phyloP scores from a whole-genome alignment of 257 asterid genomes.

The Capsicum chinense region DNA sequence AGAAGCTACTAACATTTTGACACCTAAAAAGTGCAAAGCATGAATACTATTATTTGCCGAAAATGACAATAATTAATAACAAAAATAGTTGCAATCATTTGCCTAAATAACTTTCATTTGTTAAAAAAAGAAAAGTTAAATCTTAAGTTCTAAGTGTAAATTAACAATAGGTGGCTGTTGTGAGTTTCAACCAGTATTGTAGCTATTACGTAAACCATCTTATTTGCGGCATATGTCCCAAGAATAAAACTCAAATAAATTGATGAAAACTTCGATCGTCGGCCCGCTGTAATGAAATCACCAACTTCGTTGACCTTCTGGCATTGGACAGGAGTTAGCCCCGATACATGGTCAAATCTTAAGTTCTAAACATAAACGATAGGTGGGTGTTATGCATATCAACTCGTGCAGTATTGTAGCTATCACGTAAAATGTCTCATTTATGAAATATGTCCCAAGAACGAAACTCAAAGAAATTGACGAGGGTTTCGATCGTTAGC shows the following conservation, averaged over 20 bases:
- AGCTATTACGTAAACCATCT: neutral
- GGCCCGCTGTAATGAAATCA: too few species aligned
- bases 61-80: neutral
- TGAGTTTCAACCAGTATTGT: neutral
- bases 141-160: too few species aligned
- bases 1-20: neutral
- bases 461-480: too few species aligned
- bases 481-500: too few species aligned
- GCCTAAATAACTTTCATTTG: neutral
- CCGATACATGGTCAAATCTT: too few species aligned
- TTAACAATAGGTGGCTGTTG: too few species aligned
- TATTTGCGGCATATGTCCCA: neutral
- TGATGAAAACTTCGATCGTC: too few species aligned
- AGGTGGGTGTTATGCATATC: neutral
- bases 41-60: neutral
- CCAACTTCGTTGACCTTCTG: too few species aligned
- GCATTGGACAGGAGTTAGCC: too few species aligned
- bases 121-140: neutral
- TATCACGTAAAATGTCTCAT: neutral
- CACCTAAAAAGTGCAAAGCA: slow-evolving; percentile 12
- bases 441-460: neutral
- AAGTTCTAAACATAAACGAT: too few species aligned
- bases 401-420: neutral
- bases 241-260: too few species aligned
- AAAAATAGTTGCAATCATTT: neutral